A percentile compares a stretch with the other conserved stretches of the same genome.
phyloP scores from a whole-genome alignment of 2,329 filamentous ascomycete genomes.

The Tricladium varicosporioides region DNA sequence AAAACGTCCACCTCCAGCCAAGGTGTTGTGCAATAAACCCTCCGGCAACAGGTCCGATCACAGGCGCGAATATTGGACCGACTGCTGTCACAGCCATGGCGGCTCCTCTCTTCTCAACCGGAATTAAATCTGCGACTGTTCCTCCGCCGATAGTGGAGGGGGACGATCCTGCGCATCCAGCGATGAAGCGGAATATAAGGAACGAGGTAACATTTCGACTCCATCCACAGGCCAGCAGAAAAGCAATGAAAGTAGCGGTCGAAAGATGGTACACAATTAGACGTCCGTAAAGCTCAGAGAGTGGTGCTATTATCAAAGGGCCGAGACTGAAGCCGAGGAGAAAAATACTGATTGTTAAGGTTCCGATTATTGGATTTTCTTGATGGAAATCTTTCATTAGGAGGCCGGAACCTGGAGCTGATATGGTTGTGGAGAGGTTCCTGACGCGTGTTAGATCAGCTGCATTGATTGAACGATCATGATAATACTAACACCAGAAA shows the following conservation, averaged over 20 bases:
- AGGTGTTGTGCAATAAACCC: constrained; percentile 45
- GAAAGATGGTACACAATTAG: constrained; percentile 48
- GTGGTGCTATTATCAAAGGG: constrained; percentile 38
- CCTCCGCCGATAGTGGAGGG: constrained; percentile 32
- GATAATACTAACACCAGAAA: constrained; percentile 19
- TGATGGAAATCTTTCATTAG: not conserved
- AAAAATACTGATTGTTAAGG: constrained; percentile 1
- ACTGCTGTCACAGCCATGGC: constrained; percentile 21
- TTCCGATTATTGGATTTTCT: not conserved
- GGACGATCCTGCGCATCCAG: constrained; percentile 44
- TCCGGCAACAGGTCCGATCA: constrained; percentile 43
- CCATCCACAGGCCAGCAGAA: constrained; percentile 52
- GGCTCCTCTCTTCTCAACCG: constrained; percentile 17
- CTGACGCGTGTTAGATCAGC: constrained; percentile 4
- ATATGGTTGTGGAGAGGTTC: not conserved
- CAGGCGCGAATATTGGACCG: constrained; percentile 34
- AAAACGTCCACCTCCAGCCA: constrained; percentile 53
- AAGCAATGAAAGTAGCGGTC: constrained; percentile 49
- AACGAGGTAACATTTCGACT: constrained; percentile 46
- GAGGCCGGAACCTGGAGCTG: not conserved
- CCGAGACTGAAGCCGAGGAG: constrained; percentile 25
- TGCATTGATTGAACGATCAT: not conserved
- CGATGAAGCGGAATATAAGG: constrained; percentile 59
- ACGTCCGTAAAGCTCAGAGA: constrained; percentile 60
- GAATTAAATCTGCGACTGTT: constrained; percentile 23